A percentile compares a stretch with the other conserved stretches of the same genome.
These are phyloP conservation scores for Teunomyces stri DNA, from an alignment of 805 yeast species.

Conservation along the genomic window DNA sequence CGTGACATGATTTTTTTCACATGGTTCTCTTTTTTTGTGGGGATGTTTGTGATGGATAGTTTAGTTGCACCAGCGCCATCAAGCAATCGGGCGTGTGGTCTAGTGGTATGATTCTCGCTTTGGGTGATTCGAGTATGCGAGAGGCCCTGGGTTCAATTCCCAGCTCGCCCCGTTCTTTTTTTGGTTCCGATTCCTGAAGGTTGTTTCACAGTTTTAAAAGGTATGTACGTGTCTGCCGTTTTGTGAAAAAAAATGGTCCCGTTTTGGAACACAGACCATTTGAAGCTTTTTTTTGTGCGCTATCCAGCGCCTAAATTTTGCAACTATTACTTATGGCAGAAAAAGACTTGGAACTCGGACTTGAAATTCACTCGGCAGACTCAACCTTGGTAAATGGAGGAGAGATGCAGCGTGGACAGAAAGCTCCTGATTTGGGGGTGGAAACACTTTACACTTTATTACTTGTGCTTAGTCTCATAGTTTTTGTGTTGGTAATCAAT, in stretches of 20 bases:
- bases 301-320: background rate
- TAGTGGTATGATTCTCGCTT: constrained; percentile 28
- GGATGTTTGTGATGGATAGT: background rate
- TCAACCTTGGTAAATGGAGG: background rate
- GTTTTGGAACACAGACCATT: background rate
- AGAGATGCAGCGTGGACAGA: no score
- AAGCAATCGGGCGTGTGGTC: constrained; percentile 21
- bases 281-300: no score
- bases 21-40: background rate
- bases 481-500: background rate
- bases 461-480: background rate
- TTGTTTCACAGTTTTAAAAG: background rate
- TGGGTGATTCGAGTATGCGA: constrained; percentile 37
- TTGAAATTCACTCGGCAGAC: background rate
- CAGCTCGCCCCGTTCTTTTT: constrained; percentile 38
- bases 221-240: no score
- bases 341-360: constrained; percentile 1
- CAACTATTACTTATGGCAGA: background rate
- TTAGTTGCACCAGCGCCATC: no score
- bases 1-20: no score
- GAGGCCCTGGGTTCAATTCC: constrained; percentile 67
- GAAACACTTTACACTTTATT: background rate
- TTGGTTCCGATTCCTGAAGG: no score
- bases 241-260: background rate
- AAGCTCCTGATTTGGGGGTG: background rate